Conservation (phyloP, 805 yeast species). For the Metschnikowia proteae region DNA sequence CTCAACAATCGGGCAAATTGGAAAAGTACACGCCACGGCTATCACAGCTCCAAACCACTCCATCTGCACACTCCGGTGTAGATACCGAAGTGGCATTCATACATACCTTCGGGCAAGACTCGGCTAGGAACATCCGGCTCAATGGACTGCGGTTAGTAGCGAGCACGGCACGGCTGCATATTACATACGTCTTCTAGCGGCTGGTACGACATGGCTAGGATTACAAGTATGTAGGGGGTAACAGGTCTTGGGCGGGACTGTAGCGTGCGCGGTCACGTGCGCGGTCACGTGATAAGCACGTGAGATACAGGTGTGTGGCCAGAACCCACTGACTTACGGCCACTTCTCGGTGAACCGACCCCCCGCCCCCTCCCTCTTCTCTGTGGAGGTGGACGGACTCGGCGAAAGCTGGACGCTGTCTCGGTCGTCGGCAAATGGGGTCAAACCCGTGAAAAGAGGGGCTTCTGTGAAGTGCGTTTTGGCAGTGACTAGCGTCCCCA, state of each 20-base stretch:
- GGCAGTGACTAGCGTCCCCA: slow-evolving; percentile 5
- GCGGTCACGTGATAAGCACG: neutral
- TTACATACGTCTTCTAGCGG: slow-evolving; percentile 3
- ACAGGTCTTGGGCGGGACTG: neutral
- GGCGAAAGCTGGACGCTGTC: slow-evolving; percentile 6
- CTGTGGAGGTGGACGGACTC: slow-evolving; percentile 5
- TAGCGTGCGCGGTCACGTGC: neutral
- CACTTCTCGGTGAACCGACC: slow-evolving; percentile 8
- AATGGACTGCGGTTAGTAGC: slow-evolving; percentile 1
- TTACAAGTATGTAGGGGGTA: neutral
- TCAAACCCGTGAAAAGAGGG: slow-evolving; percentile 11
- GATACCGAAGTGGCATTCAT: neutral
- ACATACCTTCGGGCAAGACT: neutral
- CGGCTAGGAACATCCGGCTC: neutral
- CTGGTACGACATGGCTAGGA: neutral
- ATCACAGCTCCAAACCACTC: no score
- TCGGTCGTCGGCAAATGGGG: slow-evolving; percentile 5
- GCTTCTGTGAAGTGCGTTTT: slow-evolving; percentile 7
- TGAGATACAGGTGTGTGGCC: neutral
- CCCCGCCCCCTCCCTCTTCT: neutral
- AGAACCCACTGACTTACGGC: neutral
- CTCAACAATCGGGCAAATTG: no score
- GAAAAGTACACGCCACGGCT: no score
- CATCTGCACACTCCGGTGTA: neutral
- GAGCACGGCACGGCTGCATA: neutral